phyloP scores from a whole-genome alignment of 163 green algal species.

The Volvox carteri region DNA sequence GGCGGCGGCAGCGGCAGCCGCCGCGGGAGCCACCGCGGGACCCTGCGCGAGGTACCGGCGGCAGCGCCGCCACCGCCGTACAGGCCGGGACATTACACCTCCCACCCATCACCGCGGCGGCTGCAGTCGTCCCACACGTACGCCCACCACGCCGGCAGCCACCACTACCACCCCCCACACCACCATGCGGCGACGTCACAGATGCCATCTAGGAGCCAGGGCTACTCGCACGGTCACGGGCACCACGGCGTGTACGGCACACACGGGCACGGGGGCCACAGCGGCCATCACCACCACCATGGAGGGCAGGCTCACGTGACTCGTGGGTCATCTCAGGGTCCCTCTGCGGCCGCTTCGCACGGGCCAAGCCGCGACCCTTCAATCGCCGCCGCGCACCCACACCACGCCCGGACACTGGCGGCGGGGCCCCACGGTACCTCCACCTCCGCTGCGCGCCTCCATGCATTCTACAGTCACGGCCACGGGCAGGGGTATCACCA shows the following conservation, averaged over 20 bases:
- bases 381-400: not conserved
- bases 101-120: not conserved
- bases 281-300: not conserved
- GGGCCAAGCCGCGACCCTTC: slow-evolving; percentile 18
- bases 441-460: not conserved
- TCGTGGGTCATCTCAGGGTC: not conserved
- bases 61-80: not conserved
- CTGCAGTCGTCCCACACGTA: not conserved
- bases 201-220: not conserved
- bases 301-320: not conserved
- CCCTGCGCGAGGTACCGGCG: not conserved
- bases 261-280: not conserved
- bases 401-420: slow-evolving; percentile 3
- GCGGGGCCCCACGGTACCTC: not conserved
- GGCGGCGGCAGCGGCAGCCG: slow-evolving; percentile 8
- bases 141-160: not conserved
- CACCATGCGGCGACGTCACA: not conserved
- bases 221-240: not conserved
- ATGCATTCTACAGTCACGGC: slow-evolving; percentile 27
- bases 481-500: slow-evolving; percentile 13
- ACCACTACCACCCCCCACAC: not conserved
- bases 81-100: not conserved
- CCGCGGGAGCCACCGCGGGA: not conserved
- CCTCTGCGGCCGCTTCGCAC: not conserved
- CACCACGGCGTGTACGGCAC: not conserved